Conservation (phyloP, 208 protist species). For the Angomonas desouzai region DNA sequence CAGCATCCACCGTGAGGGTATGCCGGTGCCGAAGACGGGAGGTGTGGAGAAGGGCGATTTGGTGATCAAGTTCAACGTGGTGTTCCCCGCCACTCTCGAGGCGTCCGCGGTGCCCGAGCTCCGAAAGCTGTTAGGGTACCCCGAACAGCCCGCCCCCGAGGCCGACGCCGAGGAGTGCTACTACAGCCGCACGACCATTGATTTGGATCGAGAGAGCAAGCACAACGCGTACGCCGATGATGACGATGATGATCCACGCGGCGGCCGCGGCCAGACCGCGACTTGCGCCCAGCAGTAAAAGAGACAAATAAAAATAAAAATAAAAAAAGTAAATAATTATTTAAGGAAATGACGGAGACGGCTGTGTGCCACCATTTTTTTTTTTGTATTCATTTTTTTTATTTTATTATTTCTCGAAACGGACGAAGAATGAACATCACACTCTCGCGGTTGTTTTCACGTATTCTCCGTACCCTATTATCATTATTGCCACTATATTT, state of each 20-base stretch:
- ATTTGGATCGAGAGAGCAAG: constrained; percentile 73
- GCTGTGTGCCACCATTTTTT: constrained; percentile 18
- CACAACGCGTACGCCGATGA: constrained; percentile 57
- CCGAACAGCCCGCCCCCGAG: constrained; percentile 28
- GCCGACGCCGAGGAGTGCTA: constrained; percentile 46
- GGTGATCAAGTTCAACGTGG: constrained; percentile 87
- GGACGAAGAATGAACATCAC: constrained; percentile 13
- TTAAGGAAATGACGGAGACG: constrained; percentile 1
- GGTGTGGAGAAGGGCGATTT: constrained; percentile 89
- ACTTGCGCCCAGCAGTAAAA: constrained; percentile 79
- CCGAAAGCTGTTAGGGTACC: constrained; percentile 76
- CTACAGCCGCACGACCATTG: constrained; percentile 60
- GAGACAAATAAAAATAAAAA: too few species aligned
- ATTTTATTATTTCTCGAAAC: constrained; percentile 9
- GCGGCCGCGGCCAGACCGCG: constrained; percentile 49
- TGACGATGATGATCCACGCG: constrained; percentile 51
- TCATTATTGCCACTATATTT: constrained; percentile 9
- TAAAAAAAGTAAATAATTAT: constrained; percentile 1
- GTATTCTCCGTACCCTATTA: constrained; percentile 16
- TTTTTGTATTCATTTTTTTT: constrained; percentile 20
- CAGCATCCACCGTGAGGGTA: constrained; percentile 88
- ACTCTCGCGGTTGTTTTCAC: constrained; percentile 12
- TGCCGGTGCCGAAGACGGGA: constrained; percentile 88
- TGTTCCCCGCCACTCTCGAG: constrained; percentile 81
- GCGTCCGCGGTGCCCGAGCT: constrained; percentile 35